phyloP scores from a whole-genome alignment of 202 grass and related monocot genomes.

The Carex arenaria region DNA sequence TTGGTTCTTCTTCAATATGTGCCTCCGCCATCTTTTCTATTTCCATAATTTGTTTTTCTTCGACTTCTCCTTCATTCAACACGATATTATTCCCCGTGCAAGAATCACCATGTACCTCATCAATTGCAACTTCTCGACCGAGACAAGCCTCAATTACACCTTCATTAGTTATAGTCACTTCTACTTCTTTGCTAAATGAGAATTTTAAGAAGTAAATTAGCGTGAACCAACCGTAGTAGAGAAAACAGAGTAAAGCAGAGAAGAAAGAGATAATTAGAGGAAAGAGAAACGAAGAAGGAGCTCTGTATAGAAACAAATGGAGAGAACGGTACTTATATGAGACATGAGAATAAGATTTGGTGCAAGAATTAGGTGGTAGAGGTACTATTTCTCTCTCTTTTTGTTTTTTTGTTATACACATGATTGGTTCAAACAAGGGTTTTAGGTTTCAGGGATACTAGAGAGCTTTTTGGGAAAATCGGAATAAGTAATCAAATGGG shows the following conservation, averaged over 20 bases:
- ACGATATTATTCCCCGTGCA: background rate
- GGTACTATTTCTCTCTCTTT: background rate
- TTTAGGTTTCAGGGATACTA: background rate
- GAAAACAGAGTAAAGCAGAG: conserved; percentile 6
- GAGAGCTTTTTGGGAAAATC: background rate
- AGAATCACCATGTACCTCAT: background rate
- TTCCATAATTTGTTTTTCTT: conserved; percentile 17
- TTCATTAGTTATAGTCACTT: background rate
- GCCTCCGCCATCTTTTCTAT: background rate
- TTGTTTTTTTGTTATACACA: background rate
- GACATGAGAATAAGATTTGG: conserved; percentile 4
- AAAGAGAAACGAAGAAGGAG: conserved; percentile 1
- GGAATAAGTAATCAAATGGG: background rate
- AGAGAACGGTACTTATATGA: background rate
- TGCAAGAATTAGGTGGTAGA: conserved; percentile 3
- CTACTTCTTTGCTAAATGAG: background rate
- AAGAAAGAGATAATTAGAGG: background rate
- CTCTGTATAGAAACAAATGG: background rate
- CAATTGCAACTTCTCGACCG: background rate
- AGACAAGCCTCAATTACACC: background rate
- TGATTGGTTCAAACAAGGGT: background rate
- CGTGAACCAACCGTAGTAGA: conserved; percentile 11
- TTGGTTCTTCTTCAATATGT: background rate
- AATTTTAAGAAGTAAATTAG: conserved; percentile 26
- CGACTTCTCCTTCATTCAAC: background rate